Percentiles rank a stretch among this genome's conserved stretches.
Conservation (phyloP, 177 flowering plant genomes). For the Vitis hybrid region DNA sequence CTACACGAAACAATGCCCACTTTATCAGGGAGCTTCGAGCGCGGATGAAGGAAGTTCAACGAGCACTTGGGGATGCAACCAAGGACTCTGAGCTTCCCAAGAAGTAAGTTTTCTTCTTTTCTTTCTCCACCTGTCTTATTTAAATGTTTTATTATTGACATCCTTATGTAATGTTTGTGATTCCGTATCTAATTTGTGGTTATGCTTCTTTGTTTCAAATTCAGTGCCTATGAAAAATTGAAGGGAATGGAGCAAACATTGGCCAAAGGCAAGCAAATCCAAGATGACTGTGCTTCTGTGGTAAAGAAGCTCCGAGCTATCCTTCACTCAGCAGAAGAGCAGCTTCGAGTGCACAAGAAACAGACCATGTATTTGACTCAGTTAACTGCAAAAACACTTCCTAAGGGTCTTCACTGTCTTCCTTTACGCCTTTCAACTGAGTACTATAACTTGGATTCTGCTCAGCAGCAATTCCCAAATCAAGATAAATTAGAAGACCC, state of each 20-base stretch:
- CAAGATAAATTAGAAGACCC: constrained; percentile 75
- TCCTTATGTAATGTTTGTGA: background rate
- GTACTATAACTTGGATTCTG: constrained; percentile 58
- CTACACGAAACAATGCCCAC: constrained; percentile 67
- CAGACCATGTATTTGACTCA: constrained; percentile 86
- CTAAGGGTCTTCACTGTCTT: constrained; percentile 97
- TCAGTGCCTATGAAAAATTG: constrained; percentile 72
- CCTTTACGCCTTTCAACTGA: constrained; percentile 86
- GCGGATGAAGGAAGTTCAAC: constrained; percentile 76
- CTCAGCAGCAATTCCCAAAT: constrained; percentile 61
- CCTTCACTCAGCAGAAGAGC: constrained; percentile 90
- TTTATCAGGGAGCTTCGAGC: constrained; percentile 71
- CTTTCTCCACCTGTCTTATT: background rate
- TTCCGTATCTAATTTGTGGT: background rate
- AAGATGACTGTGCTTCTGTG: constrained; percentile 69
- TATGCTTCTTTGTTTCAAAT: constrained; percentile 2
- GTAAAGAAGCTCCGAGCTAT: constrained; percentile 95
- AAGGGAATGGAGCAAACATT: constrained; percentile 87
- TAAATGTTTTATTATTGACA: background rate
- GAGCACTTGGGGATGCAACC: constrained; percentile 74
- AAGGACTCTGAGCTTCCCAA: constrained; percentile 82
- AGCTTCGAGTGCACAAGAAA: constrained; percentile 86
- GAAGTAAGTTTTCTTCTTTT: constrained; percentile 42
- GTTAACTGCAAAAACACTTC: constrained; percentile 87
- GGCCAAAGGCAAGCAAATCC: constrained; percentile 73